These are phyloP conservation scores for Colletotrichum sp. DNA, from an alignment of 2,329 filamentous ascomycete genomes.

Conservation along the genomic window DNA sequence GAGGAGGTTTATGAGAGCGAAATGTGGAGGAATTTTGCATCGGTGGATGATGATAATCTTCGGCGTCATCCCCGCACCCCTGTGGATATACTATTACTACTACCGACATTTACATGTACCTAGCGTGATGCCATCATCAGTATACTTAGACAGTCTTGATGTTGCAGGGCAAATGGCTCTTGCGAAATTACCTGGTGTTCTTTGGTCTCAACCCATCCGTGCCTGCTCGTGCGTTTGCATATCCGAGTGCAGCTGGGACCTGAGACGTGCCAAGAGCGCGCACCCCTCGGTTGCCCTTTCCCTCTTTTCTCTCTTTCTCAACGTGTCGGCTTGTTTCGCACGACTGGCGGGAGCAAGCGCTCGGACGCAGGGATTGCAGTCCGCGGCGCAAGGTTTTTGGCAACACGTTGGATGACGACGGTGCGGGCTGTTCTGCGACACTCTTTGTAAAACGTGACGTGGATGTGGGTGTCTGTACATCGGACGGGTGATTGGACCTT, in stretches of 20 bases:
- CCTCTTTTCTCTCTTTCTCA: not conserved
- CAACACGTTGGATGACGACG: not conserved
- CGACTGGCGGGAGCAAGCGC: not conserved
- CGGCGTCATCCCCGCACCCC: slow-evolving; percentile 14
- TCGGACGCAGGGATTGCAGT: not conserved
- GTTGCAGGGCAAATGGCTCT: slow-evolving; percentile 4
- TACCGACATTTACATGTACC: slow-evolving; percentile 21
- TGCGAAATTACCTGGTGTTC: slow-evolving; percentile 3
- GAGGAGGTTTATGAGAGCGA: not conserved
- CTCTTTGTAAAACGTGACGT: not conserved
- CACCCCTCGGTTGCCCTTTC: not conserved
- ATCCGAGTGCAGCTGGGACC: not conserved
- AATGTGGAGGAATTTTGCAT: slow-evolving; percentile 2
- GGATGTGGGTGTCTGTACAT: not conserved
- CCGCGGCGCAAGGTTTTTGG: not conserved
- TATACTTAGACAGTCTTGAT: slow-evolving; percentile 20
- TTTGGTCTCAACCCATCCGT: not conserved
- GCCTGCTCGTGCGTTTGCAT: not conserved
- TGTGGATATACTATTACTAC: slow-evolving; percentile 21
- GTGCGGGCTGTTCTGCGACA: not conserved
- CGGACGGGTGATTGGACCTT: not conserved
- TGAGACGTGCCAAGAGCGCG: not conserved
- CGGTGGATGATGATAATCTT: slow-evolving; percentile 22
- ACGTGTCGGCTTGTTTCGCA: not conserved
- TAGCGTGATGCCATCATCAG: slow-evolving; percentile 19